Conservation (phyloP, 495 filamentous ascomycete genomes). For the Sphaerosporella brunnea region DNA sequence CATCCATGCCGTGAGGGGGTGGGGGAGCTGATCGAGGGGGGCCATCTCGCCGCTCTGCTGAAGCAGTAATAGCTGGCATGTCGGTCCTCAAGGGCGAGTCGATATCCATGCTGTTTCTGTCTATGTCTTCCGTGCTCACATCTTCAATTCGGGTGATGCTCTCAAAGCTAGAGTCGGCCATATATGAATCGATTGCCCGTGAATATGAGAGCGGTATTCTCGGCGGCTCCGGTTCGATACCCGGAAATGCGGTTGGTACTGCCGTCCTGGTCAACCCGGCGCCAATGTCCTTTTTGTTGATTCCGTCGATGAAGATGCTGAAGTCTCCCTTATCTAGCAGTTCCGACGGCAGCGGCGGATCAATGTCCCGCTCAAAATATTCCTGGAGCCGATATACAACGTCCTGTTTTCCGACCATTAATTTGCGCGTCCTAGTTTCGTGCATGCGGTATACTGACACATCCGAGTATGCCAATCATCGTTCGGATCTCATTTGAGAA, state of each 20-base stretch:
- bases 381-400: conserved; percentile 14
- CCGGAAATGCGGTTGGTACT: conserved; percentile 3
- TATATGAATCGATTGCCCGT: background rate
- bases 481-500: conserved; percentile 14
- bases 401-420: conserved; percentile 9
- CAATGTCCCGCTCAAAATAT: conserved; percentile 6
- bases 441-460: conserved; percentile 2
- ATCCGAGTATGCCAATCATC: conserved; percentile 12
- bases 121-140: background rate
- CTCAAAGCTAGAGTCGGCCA: background rate
- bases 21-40: background rate
- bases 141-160: background rate
- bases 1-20: background rate
- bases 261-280: conserved; percentile 2
- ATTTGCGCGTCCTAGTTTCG: background rate
- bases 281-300: conserved; percentile 5
- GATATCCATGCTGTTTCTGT: conserved; percentile 2
- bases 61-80: background rate
- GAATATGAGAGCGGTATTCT: background rate
- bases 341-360: conserved; percentile 3
- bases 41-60: background rate
- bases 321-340: conserved; percentile 6
- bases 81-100: background rate
- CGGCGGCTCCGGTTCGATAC: background rate
- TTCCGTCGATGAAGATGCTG: conserved; percentile 7